phyloP scores from a whole-genome alignment of 2,329 filamentous ascomycete genomes.

The Parasarocladium wereldwijsianum region DNA sequence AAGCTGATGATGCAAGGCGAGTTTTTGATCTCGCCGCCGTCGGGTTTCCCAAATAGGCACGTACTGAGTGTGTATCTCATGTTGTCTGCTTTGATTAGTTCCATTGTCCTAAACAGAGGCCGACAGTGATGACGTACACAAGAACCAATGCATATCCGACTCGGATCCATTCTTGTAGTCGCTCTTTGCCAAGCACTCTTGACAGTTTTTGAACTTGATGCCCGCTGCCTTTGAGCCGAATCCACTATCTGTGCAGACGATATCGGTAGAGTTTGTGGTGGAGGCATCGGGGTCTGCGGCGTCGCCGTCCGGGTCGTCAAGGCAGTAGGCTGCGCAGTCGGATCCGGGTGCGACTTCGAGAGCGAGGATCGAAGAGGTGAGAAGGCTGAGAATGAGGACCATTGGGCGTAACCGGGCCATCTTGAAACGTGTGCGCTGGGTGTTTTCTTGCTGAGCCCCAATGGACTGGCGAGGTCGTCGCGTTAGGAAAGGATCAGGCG shows the following conservation, averaged over 20 bases:
- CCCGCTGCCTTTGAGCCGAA: slow-evolving; percentile 22
- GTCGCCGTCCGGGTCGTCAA: slow-evolving; percentile 21
- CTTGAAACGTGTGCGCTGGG: not conserved
- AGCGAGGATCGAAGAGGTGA: slow-evolving; percentile 10
- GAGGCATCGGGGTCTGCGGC: slow-evolving; percentile 19
- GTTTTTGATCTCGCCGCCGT: slow-evolving; percentile 14
- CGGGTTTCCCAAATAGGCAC: slow-evolving; percentile 25
- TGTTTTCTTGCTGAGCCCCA: not conserved
- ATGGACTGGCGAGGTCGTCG: not conserved
- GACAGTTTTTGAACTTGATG: slow-evolving; percentile 30
- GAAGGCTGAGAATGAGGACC: slow-evolving; percentile 3
- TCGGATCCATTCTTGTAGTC: slow-evolving; percentile 21
- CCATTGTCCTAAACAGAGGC: not conserved
- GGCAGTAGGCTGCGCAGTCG: slow-evolving; percentile 30
- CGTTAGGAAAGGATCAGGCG: too few relatives aligned
- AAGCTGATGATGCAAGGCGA: slow-evolving; percentile 28
- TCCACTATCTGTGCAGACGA: slow-evolving; percentile 27
- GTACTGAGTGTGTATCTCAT: slow-evolving; percentile 30
- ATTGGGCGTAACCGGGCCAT: slow-evolving; percentile 2
- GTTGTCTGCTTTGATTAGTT: slow-evolving; percentile 27
- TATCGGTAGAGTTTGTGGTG: slow-evolving; percentile 28
- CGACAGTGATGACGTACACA: slow-evolving; percentile 23
- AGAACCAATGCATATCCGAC: slow-evolving; percentile 28
- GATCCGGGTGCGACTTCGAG: slow-evolving; percentile 36
- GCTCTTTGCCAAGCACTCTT: slow-evolving; percentile 31